Base-by-base conservation (phyloP, 176 grass and related monocot genomes). In the Poa annua region DNA sequence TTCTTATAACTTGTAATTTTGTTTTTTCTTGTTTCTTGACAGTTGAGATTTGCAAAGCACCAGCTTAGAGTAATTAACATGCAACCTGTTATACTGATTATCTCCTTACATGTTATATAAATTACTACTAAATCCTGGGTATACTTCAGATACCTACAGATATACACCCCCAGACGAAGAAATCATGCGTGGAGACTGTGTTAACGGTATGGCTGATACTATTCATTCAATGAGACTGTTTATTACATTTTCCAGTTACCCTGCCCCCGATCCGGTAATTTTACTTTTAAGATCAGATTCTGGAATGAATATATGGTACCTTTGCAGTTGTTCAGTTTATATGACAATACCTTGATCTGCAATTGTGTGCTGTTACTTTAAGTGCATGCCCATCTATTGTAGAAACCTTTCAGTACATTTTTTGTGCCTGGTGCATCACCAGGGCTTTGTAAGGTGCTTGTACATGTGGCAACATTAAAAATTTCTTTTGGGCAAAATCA, bases 101-200 rank as follows among this genome's bases (percentile, higher is more conserved):
- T 83, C 44, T 44, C 62, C 50, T 72, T 56, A 20, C 65, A 5
- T 9, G 14, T 79, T 88, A 81, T 48, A 65, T 72, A 41, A 1
- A 17, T 33, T 82, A 67, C 57, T 15, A 25, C 26, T 80, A 77
- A 85, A 74, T 83, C 39, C 14, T 82, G 39, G 49, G 77, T 69
- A 52, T 65, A 54, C 45, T 86, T 79, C 83, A 98, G 96, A 98
- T 98, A 89, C 96, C 96, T 86, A 95, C 91, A 35, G 96, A 95
- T 83, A 73, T 93, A 20, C 96, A 98, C 67, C 96, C 93, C 29
- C 80, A 86, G 44, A 96, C 91, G 36, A 98, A 93, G 77, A 98
- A 93, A 90, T 98, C 96, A 34, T 98, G 91, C 26, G 86, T 98
- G 80, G 96, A 98, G 85, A 98, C 96, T 77, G 96, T 98, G 42